These are phyloP conservation scores for Plasmodium coatneyi DNA, from an alignment of 169 alveolate genomes.

Conservation along the genomic window DNA sequence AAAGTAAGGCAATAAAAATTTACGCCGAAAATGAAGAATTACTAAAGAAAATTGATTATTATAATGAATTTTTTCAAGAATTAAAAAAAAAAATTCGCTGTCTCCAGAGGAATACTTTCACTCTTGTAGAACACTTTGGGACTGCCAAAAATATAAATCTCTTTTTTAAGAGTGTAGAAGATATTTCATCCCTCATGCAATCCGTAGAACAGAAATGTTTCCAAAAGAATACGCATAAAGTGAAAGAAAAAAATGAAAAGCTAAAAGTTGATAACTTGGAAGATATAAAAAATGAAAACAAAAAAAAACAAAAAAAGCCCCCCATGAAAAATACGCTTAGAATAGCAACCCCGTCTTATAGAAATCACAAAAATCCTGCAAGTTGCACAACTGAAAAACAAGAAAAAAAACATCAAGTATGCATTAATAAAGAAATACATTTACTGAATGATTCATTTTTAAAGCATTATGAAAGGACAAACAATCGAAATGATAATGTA, in stretches of 20 bases:
- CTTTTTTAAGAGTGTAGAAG: slow-evolving; percentile 8
- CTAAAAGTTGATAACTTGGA: not conserved
- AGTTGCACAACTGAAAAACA: not conserved
- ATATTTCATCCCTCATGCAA: slow-evolving; percentile 29
- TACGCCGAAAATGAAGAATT: slow-evolving; percentile 15
- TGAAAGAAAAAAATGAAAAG: slow-evolving; percentile 20
- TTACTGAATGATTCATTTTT: slow-evolving; percentile 26
- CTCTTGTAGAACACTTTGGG: slow-evolving; percentile 27
- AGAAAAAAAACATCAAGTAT: slow-evolving; percentile 1
- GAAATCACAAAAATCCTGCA: not conserved
- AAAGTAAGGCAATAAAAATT: slow-evolving; percentile 17
- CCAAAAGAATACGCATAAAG: not conserved
- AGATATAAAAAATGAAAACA: slow-evolving; percentile 13
- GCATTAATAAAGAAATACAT: slow-evolving; percentile 1
- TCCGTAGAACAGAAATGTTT: not conserved
- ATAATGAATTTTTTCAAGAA: slow-evolving; percentile 8
- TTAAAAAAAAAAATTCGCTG: slow-evolving; percentile 49
- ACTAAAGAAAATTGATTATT: slow-evolving; percentile 25
- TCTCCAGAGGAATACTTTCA: not conserved
- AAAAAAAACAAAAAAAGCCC: not conserved
- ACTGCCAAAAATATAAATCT: slow-evolving; percentile 10
- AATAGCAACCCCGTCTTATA: slow-evolving; percentile 9
- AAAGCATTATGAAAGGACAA: slow-evolving; percentile 9
- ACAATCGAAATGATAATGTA: slow-evolving; percentile 5
- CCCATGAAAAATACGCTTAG: slow-evolving; percentile 5